Base-by-base conservation (phyloP, 2,329 filamentous ascomycete genomes). In the Talaromyces verruculosus region DNA sequence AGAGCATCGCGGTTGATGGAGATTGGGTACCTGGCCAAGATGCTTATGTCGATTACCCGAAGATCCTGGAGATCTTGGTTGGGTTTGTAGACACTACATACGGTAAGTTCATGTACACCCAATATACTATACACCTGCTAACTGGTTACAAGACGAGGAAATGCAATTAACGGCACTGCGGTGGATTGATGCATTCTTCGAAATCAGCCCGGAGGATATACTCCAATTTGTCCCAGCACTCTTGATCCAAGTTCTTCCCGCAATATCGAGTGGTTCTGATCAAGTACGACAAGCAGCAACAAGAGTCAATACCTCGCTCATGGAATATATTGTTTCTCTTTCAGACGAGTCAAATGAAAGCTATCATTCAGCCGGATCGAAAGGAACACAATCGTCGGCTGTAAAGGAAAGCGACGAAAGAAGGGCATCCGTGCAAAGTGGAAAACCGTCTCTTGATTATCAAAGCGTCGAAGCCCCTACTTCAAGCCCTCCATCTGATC, bases 11-110 rank as follows among this genome's bases (percentile, higher is more conserved):
- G 68, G 88, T 86, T 53, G 93, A 97, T 71, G 93, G 93, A 67
- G 95, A 98, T 74, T 99, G 94, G 93, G 89, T 98, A 55, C 96
- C 96, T 0, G 95, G 96, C 0, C 95, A 99, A 78, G 95, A 99
- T 77, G 93, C 97, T 7, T 90, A 96, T 67, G 91, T 99, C 68
- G 94, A 98, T 77, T 92, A 97, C 78, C 89, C 91, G 67, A 92
- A 90, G 70, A 96, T 99, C 41, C 81, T 99, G 58, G 91, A 96
- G 71, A 99, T 98, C 63, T 80, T 99, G 49, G 93, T 96, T 1
- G 89, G 89, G 13, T 97, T 95, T 69, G 84, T 99, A 53, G 91
- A 96, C 72, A 91, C 92, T 19, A 90, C 91, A 2, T 82, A 90
- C 71, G 91, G 91, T 92, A 73, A 71, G 69, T 53, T 19, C 6